A percentile compares a stretch with the other conserved stretches of the same genome.
Conservation (phyloP, 1,284 basidiomycete genomes). For the Rhodotorula mucilaginosa region DNA sequence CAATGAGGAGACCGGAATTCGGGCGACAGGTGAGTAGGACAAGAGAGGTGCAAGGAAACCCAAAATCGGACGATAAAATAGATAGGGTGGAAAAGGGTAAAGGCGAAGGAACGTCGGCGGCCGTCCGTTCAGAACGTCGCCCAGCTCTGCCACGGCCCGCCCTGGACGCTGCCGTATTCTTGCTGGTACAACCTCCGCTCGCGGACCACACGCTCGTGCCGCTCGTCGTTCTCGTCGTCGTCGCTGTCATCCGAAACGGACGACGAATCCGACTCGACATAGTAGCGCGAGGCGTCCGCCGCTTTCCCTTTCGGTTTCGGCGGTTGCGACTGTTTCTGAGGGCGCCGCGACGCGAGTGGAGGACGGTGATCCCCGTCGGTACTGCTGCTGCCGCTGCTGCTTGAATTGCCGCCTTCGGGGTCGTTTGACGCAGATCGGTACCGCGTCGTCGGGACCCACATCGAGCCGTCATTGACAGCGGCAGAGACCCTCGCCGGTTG, state of each 20-base stretch:
- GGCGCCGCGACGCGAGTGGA: background rate
- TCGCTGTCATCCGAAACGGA: background rate
- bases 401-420: too few species aligned
- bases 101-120: background rate
- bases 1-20: background rate
- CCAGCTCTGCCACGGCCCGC: slow-evolving; percentile 28
- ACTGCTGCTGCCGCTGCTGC: background rate
- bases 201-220: slow-evolving; percentile 15
- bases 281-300: background rate
- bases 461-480: background rate
- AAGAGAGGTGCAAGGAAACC: background rate
- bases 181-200: slow-evolving; percentile 23
- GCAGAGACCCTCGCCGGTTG: background rate
- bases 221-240: slow-evolving; percentile 19
- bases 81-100: background rate
- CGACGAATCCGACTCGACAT: background rate
- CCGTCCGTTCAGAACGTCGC: slow-evolving; percentile 19
- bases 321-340: background rate
- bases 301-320: too few species aligned
- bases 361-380: background rate
- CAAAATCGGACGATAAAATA: too few species aligned
- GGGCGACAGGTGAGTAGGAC: background rate
- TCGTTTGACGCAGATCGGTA: too few species aligned
- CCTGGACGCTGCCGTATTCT: slow-evolving; percentile 29
- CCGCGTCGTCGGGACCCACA: background rate